Conservation (phyloP, 2,329 filamentous ascomycete genomes). For the Trichoderma afroharzianum region DNA sequence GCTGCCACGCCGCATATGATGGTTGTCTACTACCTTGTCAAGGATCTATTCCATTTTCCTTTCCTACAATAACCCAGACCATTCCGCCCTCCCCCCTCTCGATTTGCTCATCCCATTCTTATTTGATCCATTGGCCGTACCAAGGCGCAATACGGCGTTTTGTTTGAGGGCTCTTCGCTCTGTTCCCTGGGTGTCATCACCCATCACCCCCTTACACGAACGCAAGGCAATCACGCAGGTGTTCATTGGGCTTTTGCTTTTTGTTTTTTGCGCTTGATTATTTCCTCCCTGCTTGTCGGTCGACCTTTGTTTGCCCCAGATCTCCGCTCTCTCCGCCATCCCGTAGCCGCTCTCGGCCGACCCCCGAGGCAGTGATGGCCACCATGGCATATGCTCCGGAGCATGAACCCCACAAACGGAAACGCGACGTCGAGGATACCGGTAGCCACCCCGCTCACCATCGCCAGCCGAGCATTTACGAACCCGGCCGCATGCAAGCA, state of each 20-base stretch:
- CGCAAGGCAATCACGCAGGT: neutral
- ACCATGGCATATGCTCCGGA: conserved; percentile 43
- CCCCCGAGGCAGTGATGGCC: neutral
- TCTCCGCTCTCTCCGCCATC: neutral
- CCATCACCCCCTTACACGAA: neutral
- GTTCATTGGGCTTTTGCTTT: neutral
- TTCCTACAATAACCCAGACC: neutral
- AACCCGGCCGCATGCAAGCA: conserved; percentile 36
- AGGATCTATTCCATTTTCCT: neutral
- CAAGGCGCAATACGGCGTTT: neutral
- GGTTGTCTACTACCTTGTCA: neutral
- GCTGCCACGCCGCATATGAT: neutral
- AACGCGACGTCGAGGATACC: conserved; percentile 45
- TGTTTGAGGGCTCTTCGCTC: neutral
- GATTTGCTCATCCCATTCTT: neutral
- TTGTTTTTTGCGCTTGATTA: neutral
- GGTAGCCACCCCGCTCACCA: conserved; percentile 22
- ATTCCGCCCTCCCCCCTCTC: neutral
- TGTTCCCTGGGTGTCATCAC: neutral
- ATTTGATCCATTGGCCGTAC: neutral
- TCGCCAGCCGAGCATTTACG: neutral
- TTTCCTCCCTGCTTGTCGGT: neutral
- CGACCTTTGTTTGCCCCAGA: neutral
- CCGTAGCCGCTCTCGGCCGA: neutral
- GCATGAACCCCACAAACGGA: conserved; percentile 44